Base-by-base conservation (phyloP, 2,329 filamentous ascomycete genomes). In the Coniosporium tulheliwenetii region DNA sequence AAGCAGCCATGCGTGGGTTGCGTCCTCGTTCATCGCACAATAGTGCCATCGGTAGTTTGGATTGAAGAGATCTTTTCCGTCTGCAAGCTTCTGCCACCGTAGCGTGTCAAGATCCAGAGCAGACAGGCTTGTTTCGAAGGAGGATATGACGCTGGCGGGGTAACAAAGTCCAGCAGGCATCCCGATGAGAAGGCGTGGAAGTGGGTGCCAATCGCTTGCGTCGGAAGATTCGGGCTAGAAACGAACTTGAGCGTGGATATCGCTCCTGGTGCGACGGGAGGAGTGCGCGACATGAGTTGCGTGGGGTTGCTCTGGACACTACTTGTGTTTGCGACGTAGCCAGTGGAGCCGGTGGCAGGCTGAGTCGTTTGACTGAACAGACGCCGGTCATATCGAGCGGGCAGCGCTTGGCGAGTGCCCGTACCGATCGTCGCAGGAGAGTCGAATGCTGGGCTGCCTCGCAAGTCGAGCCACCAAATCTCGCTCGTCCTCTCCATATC, bases 401-500 rank as follows among this genome's bases (percentile, higher is more conserved):
- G 34, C 12, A 31, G 34, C 29, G 30, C 15, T n/a, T 35, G 10
- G 34, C 36, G 41, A 39, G 39, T 14, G n/a, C 12, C 14, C 37
- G 38, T 31, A 5, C 34, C 33, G 30, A 31, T 30, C 5, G 36
- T 13, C 8, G 36, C 26, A 5, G 30, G 33, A 13, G 35, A 13
- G 12, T 60, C 57, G 50, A 94, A 87, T 37, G 86, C 84, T 1
- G 87, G 86, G 44, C 76, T 86, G 30, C 85, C 86, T 57, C 93
- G 89, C 39, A 98, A 72, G 61, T 98, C 91, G 36, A 98, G 69
- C 87, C 91, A 98, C 83, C 86, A 95, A 36, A 98, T 73, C 59
- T 98, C 91, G 44, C 85, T 89, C 45, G 83, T 85, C 52, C 93
- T 89, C 64, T 96, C 87, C 85, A 96, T 94, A 49, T 95, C 87